Evolutionary conservation across 768 basidiomycete genomes (phyloP).

Genomic region (Sporobolomyces phaffii): DNA sequence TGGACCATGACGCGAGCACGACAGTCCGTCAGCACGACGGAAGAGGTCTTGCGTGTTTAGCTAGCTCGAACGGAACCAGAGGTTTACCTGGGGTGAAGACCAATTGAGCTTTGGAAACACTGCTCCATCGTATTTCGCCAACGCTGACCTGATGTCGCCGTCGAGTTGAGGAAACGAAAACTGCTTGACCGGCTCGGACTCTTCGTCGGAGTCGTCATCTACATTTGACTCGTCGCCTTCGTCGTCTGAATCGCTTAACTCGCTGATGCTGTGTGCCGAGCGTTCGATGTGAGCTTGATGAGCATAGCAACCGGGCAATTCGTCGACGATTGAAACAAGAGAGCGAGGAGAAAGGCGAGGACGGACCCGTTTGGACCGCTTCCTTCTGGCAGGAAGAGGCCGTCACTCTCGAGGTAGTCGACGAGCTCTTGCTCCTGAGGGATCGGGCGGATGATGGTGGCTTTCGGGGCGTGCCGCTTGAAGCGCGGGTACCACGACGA

Average conservation of each 20-base stretch:
- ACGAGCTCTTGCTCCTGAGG: slow-evolving; percentile 62
- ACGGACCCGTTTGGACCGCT: slow-evolving; percentile 71
- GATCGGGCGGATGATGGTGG: slow-evolving; percentile 58
- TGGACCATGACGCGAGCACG: slow-evolving; percentile 43
- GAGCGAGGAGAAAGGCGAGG: no score
- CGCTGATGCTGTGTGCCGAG: slow-evolving; percentile 48
- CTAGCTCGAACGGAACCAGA: no score
- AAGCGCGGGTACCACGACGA: slow-evolving; percentile 79
- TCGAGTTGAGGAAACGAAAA: slow-evolving; percentile 82
- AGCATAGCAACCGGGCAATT: not conserved
- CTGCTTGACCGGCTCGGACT: slow-evolving; percentile 37
- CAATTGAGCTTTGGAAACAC: slow-evolving; percentile 97
- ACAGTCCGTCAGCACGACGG: not conserved
- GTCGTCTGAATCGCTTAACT: slow-evolving; percentile 56
- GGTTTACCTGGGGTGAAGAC: slow-evolving; percentile 73
- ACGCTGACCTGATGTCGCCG: slow-evolving; percentile 58
- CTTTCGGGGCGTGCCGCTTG: slow-evolving; percentile 60
- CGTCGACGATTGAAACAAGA: no score
- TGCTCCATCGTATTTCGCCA: slow-evolving; percentile 63
- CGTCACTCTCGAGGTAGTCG: slow-evolving; percentile 71
- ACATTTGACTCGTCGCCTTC: slow-evolving; percentile 33
- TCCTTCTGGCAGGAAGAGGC: slow-evolving; percentile 75
- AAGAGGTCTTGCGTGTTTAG: no score
- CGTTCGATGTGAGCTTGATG: not conserved
- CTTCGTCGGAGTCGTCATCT: no score